phyloP scores from a whole-genome alignment of 1,139 yeast genomes.

The Candida buenavistaensis region DNA sequence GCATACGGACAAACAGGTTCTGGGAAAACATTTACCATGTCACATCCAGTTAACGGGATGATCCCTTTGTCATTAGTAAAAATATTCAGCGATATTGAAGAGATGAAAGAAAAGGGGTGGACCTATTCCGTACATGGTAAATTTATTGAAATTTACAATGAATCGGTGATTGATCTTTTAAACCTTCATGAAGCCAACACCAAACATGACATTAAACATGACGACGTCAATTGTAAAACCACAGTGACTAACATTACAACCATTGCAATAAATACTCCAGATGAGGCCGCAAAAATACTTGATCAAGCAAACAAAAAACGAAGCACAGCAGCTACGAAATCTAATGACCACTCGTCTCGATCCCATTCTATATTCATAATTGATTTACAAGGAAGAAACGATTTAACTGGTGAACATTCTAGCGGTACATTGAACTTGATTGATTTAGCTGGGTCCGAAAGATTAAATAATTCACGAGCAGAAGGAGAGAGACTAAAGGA shows the following conservation, averaged over 20 bases:
- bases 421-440: slow-evolving; percentile 71
- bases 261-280: slow-evolving; percentile 45
- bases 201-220: slow-evolving; percentile 77
- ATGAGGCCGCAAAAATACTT: slow-evolving; percentile 53
- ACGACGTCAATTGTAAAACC: slow-evolving; percentile 52
- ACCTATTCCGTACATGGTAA: slow-evolving; percentile 65
- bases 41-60: slow-evolving; percentile 70
- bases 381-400: slow-evolving; percentile 56
- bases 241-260: slow-evolving; percentile 60
- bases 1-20: slow-evolving; percentile 99
- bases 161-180: slow-evolving; percentile 69
- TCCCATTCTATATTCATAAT: slow-evolving; percentile 74
- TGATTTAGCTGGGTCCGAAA: slow-evolving; percentile 89
- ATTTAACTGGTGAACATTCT: slow-evolving; percentile 40
- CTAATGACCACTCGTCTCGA: slow-evolving; percentile 76
- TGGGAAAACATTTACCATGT: slow-evolving; percentile 93
- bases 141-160: slow-evolving; percentile 89
- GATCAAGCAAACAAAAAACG: slow-evolving; percentile 59
- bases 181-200: slow-evolving; percentile 20
- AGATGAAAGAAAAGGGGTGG: slow-evolving; percentile 63
- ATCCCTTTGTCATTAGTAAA: slow-evolving; percentile 76
- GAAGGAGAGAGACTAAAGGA: slow-evolving; percentile 81
- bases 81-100: slow-evolving; percentile 62
- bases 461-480: slow-evolving; percentile 74
- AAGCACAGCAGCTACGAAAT: slow-evolving; percentile 78